Evolutionary conservation across 345 rosid species (phyloP), one percentile per base, ranked within the genome.

Genomic region (Eucalyptus erythrocorys): DNA sequence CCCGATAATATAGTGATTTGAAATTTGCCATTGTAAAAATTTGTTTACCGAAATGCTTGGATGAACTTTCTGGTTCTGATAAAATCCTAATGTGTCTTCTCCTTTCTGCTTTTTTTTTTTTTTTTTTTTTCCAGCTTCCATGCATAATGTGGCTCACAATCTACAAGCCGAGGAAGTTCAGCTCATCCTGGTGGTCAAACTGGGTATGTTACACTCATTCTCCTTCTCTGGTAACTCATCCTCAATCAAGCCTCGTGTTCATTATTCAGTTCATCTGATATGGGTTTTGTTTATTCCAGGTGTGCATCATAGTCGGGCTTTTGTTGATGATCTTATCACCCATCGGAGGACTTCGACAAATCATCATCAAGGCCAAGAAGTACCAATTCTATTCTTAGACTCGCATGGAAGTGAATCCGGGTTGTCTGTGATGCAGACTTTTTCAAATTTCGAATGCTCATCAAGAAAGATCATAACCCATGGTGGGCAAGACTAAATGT

Each of bases 301-400:
- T 96, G 11, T 96, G 98, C 90, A 97, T 97, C n/a, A 88, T 92
- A 88, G 86, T 94, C 2, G 97, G 97, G 43, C 21, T 96, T 10
- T 47, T 93, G 85, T 80, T 97, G 87, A 95, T 96, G 99, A 91
- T 90, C 45, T 84, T 96, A 48, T 89, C 99, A 14, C 98, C 99
- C 2, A 96, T 97, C 84, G 99, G 99, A 91, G 98, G 97, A 48
- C 86, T 97, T 47, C 95, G 97, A 93, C 93, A 91, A 26, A 96
- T 96, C 89, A 96, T 96, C 57, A 21, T 91, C 32, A 86, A 87
- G 32, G 94, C 98, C 79, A 96, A 95, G 91, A 81, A 17, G 40
- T 95, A 95, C 89, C 1, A 92, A 37, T 96, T 97, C 90, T 95
- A 95, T 92, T 93, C 95, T 51, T 95, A 90, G 87, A 50, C 8